Conservation (phyloP, 805 yeast species). For the Yueomyces sinensis region DNA sequence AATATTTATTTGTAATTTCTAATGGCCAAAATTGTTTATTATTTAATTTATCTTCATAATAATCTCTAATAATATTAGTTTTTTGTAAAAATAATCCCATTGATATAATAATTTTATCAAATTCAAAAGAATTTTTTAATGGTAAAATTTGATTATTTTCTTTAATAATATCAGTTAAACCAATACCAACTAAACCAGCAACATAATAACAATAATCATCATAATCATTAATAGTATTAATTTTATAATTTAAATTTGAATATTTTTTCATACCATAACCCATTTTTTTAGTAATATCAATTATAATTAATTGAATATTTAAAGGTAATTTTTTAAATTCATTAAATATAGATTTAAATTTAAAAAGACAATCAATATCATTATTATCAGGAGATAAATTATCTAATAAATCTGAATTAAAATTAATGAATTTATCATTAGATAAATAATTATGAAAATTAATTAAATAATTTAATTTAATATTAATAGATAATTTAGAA, state of each 20-base stretch:
- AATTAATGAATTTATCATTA: constrained; percentile 22
- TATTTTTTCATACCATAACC: constrained; percentile 98
- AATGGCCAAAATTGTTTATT: constrained; percentile 94
- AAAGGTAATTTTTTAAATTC: constrained; percentile 67
- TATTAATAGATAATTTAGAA: constrained; percentile 61
- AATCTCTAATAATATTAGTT: constrained; percentile 92
- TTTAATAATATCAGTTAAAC: constrained; percentile 68
- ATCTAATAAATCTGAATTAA: constrained; percentile 21
- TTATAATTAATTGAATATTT: constrained; percentile 64
- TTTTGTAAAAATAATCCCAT: constrained; percentile 96
- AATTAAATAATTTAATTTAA: constrained; percentile 66
- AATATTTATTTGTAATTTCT: constrained; percentile 81
- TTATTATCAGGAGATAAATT: constrained; percentile 65
- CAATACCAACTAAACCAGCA: constrained; percentile 97
- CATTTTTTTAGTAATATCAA: constrained; percentile 71
- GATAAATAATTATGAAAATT: constrained; percentile 52
- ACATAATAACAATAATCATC: constrained; percentile 92
- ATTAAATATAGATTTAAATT: constrained; percentile 53
- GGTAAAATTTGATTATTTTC: constrained; percentile 26
- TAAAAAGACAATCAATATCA: constrained; percentile 70
- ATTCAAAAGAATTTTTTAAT: constrained; percentile 14
- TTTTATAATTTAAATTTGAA: constrained; percentile 52
- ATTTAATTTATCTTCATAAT: constrained; percentile 79
- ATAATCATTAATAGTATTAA: constrained; percentile 65
- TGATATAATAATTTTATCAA: too few relatives aligned